phyloP scores from a whole-genome alignment of 768 basidiomycete species.

The Tubosaeta brunneosetosa region DNA sequence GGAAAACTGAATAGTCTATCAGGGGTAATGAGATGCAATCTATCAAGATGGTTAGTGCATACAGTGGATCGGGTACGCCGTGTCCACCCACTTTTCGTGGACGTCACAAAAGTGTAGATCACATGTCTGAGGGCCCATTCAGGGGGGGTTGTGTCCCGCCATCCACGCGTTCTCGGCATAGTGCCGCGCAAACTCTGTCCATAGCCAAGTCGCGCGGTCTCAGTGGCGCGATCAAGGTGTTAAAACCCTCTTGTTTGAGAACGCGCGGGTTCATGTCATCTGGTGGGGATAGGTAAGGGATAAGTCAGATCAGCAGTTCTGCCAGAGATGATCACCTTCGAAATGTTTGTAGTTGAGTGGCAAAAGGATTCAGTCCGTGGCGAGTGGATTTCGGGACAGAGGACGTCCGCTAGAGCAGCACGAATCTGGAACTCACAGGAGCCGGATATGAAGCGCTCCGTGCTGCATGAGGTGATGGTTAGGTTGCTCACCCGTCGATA shows the following conservation, averaged over 20 bases:
- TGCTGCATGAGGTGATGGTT: too few relatives aligned
- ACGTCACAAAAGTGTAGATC: conserved; percentile 31
- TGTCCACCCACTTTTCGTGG: conserved; percentile 35
- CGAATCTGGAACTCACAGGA: background rate
- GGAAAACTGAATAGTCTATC: conserved; percentile 20
- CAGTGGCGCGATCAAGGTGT: conserved; percentile 27
- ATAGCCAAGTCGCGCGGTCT: conserved; percentile 72
- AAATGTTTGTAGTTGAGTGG: conserved; percentile 74
- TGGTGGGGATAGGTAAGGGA: too few relatives aligned
- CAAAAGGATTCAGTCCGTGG: conserved; percentile 74
- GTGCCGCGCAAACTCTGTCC: conserved; percentile 70
- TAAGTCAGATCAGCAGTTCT: conserved; percentile 1
- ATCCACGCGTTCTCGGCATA: conserved; percentile 79
- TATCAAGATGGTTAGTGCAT: background rate
- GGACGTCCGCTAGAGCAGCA: background rate
- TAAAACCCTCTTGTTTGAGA: conserved; percentile 34
- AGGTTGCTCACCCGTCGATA: too few relatives aligned
- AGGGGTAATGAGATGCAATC: background rate
- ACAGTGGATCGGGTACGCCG: conserved; percentile 76
- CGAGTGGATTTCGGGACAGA: conserved; percentile 34
- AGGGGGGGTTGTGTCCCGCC: conserved; percentile 70
- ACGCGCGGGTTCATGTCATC: conserved; percentile 61
- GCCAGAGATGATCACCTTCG: conserved; percentile 33
- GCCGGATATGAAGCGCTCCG: background rate
- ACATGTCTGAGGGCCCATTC: background rate